phyloP scores from a whole-genome alignment of 2,329 filamentous ascomycete species.

The Sporothrix sp. region DNA sequence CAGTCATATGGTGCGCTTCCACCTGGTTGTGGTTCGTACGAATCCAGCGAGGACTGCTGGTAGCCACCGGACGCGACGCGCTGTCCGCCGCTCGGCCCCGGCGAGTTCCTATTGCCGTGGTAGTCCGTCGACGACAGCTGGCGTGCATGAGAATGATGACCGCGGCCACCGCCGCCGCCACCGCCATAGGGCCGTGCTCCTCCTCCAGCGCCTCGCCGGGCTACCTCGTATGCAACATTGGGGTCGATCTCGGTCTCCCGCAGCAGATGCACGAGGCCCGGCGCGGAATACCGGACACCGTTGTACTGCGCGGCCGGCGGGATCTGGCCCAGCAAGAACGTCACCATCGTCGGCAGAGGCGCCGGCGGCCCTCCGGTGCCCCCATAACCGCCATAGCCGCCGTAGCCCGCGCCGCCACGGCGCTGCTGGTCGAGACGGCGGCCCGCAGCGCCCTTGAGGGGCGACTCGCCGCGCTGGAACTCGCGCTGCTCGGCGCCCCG shows the following conservation, averaged over 20 bases:
- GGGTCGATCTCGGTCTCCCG: slow-evolving; percentile 55
- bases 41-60: slow-evolving; percentile 38
- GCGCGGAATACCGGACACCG: slow-evolving; percentile 57
- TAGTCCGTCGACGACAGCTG: slow-evolving; percentile 31
- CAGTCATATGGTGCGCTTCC: slow-evolving; percentile 4
- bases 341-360: slow-evolving; percentile 62
- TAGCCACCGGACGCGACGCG: slow-evolving; percentile 31
- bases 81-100: slow-evolving; percentile 22
- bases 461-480: slow-evolving; percentile 78
- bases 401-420: slow-evolving; percentile 20
- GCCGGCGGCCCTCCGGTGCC: slow-evolving; percentile 34
- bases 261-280: slow-evolving; percentile 64
- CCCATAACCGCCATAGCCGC: slow-evolving; percentile 28
- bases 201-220: slow-evolving; percentile 5
- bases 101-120: slow-evolving; percentile 21
- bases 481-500: slow-evolving; percentile 66
- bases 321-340: slow-evolving; percentile 60
- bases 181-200: slow-evolving; percentile 9
- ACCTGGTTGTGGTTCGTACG: slow-evolving; percentile 32
- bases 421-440: slow-evolving; percentile 73
- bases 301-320: slow-evolving; percentile 65
- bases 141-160: slow-evolving; percentile 31
- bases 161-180: neutral
- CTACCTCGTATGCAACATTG: slow-evolving; percentile 38
- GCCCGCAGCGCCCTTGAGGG: slow-evolving; percentile 81